A percentile compares a stretch with the other conserved stretches of the same genome.
These are phyloP conservation scores for Aspergillus pseudotamarii DNA, from an alignment of 2,329 filamentous ascomycete genomes.

Conservation along the genomic window DNA sequence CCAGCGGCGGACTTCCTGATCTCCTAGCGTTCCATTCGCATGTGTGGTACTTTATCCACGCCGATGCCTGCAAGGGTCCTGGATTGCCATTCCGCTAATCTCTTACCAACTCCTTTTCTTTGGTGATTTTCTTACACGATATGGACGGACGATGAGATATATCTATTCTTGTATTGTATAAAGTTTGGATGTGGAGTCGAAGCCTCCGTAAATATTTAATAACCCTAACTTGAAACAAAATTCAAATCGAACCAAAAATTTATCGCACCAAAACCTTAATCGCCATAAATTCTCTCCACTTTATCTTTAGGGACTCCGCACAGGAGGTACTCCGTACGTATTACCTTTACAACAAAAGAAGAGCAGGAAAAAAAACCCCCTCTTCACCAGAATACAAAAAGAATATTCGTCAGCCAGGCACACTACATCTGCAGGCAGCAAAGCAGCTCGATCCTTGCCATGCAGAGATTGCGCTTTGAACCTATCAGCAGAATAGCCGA, in stretches of 20 bases:
- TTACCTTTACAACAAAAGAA: too few species aligned
- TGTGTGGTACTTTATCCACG: slow-evolving; percentile 29
- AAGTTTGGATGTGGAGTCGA: background rate
- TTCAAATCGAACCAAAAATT: background rate
- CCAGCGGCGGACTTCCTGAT: slow-evolving; percentile 18
- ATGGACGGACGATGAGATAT: background rate
- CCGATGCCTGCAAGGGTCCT: slow-evolving; percentile 23
- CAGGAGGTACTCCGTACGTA: too few species aligned
- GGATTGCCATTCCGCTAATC: slow-evolving; percentile 17
- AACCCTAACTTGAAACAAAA: background rate
- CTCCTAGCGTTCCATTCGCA: slow-evolving; percentile 23
- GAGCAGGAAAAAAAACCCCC: too few species aligned
- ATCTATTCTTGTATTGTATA: background rate
- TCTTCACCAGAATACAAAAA: too few species aligned
- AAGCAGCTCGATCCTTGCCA: background rate
- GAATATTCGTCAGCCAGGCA: too few species aligned
- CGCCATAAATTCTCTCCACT: too few species aligned
- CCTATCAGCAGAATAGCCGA: background rate
- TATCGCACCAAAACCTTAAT: background rate
- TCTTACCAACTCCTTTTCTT: rapidly evolving
- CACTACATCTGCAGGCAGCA: background rate
- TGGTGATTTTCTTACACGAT: background rate
- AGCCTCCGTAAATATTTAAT: background rate
- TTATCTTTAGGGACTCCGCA: too few species aligned
- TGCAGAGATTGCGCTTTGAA: background rate